phyloP scores from a whole-genome alignment of 805 yeast species.

The Blastobotrys mokoenaii region DNA sequence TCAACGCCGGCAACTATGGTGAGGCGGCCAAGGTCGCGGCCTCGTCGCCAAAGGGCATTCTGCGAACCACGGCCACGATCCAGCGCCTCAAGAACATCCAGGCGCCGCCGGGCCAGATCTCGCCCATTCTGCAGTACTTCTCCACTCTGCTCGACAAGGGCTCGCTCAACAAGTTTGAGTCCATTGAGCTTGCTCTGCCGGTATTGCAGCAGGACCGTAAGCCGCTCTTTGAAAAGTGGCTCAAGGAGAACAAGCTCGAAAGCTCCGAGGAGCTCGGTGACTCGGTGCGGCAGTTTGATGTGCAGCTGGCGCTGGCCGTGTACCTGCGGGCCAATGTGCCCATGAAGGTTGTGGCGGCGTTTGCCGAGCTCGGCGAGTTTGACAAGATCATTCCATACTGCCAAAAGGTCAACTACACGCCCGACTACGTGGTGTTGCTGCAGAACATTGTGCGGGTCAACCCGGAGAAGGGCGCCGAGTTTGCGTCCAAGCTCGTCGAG shows the following conservation, averaged over 20 bases:
- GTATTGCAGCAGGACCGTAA: constrained; percentile 92
- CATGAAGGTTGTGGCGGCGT: constrained; percentile 79
- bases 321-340: constrained; percentile 77
- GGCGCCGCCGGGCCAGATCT: constrained; percentile 87
- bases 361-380: constrained; percentile 94
- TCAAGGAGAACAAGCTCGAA: constrained; percentile 88
- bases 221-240: constrained; percentile 91
- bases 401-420: constrained; percentile 77
- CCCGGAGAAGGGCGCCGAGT: constrained; percentile 98
- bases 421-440: constrained; percentile 82
- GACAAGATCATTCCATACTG: constrained; percentile 94
- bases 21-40: constrained; percentile 97
- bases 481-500: constrained; percentile 77
- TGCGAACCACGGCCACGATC: constrained; percentile 91
- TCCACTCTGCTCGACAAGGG: constrained; percentile 89
- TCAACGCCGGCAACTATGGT: constrained; percentile 77
- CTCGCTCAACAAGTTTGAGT: constrained; percentile 83
- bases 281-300: constrained; percentile 79
- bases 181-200: constrained; percentile 90
- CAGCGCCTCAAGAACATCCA: constrained; percentile 84
- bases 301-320: constrained; percentile 81
- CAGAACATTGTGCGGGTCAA: constrained; percentile 85
- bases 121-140: constrained; percentile 90
- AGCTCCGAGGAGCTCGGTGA: constrained; percentile 98
- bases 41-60: constrained; percentile 65